A percentile compares a stretch with the other conserved stretches of the same genome.
These are phyloP conservation scores for Dothideomycetes sp. DNA, from an alignment of 2,329 filamentous ascomycete species.

Conservation along the genomic window DNA sequence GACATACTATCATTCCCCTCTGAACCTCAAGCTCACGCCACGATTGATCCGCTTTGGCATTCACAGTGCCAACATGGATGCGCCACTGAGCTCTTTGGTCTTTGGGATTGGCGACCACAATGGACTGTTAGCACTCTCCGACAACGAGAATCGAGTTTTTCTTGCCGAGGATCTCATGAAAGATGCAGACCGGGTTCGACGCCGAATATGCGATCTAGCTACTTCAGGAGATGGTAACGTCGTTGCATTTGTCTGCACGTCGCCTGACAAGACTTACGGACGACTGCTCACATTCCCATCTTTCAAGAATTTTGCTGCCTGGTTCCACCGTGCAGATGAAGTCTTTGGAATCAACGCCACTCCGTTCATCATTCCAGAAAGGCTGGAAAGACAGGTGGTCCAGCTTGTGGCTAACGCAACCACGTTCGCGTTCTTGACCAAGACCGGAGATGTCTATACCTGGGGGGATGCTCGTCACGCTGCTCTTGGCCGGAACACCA, in stretches of 20 bases:
- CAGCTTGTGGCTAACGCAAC: slow-evolving; percentile 30
- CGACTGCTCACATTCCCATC: slow-evolving; percentile 23
- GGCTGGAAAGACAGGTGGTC: slow-evolving; percentile 18
- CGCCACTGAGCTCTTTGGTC: slow-evolving; percentile 9
- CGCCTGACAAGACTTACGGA: slow-evolving; percentile 19
- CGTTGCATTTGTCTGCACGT: slow-evolving; percentile 22
- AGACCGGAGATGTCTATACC: slow-evolving; percentile 30
- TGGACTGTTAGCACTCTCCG: slow-evolving; percentile 23
- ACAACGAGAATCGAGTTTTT: slow-evolving; percentile 12
- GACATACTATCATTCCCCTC: slow-evolving; percentile 14
- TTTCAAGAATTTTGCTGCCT: slow-evolving; percentile 20
- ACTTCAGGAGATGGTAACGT: slow-evolving; percentile 23
- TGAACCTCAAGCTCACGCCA: slow-evolving; percentile 15
- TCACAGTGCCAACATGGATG: slow-evolving; percentile 13
- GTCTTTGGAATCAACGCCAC: no score
- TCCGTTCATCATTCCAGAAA: no score
- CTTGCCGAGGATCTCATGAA: slow-evolving; percentile 12
- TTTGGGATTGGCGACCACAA: slow-evolving; percentile 24
- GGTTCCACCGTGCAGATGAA: slow-evolving; percentile 21
- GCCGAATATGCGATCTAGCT: no score
- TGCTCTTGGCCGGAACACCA: slow-evolving; percentile 45
- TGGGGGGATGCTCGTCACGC: slow-evolving; percentile 53
- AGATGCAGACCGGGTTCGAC: slow-evolving; percentile 18
- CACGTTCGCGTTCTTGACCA: slow-evolving; percentile 30
- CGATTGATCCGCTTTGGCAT: slow-evolving; percentile 11